Conservation (phyloP, 116 monocot species). For the Cymodocea nodosa region DNA sequence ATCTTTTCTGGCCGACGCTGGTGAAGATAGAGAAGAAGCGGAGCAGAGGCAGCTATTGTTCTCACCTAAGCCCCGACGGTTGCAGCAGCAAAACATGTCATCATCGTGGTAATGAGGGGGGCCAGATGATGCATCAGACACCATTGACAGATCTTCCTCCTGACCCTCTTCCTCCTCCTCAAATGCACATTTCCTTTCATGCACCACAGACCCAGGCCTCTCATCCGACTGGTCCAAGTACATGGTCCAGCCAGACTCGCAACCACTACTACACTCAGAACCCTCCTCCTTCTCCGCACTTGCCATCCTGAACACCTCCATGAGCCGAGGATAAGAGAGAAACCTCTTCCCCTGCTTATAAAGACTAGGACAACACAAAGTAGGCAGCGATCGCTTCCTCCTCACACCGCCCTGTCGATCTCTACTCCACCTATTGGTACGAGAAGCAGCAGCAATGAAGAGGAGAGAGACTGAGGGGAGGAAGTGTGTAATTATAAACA, state of each 20-base stretch:
- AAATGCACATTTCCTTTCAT: not conserved
- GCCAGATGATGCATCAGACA: constrained; percentile 90
- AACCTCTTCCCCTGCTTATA: not conserved
- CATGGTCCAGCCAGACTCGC: constrained; percentile 89
- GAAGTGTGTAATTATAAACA: not conserved
- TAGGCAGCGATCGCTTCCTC: not conserved
- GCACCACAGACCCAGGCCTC: not conserved
- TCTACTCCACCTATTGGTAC: not conserved
- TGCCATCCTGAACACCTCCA: constrained; percentile 12
- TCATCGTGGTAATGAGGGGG: constrained; percentile 51
- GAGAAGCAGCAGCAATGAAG: constrained; percentile 2
- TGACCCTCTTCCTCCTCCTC: constrained; percentile 29
- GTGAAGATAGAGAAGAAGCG: constrained; percentile 3
- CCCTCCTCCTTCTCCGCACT: constrained; percentile 21
- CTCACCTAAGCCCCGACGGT: constrained; percentile 6
- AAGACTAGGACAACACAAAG: not conserved
- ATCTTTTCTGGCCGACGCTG: constrained; percentile 8
- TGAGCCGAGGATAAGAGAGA: not conserved
- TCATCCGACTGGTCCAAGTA: constrained; percentile 58
- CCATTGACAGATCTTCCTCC: constrained; percentile 70
- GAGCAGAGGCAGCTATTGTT: constrained; percentile 5
- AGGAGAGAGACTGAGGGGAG: not conserved
- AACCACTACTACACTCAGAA: constrained; percentile 83
- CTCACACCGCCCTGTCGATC: not conserved
- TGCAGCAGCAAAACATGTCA: constrained; percentile 1